A percentile compares a stretch with the other conserved stretches of the same genome.
phyloP scores from a whole-genome alignment of 345 rosid species.

The Ricinus communis region DNA sequence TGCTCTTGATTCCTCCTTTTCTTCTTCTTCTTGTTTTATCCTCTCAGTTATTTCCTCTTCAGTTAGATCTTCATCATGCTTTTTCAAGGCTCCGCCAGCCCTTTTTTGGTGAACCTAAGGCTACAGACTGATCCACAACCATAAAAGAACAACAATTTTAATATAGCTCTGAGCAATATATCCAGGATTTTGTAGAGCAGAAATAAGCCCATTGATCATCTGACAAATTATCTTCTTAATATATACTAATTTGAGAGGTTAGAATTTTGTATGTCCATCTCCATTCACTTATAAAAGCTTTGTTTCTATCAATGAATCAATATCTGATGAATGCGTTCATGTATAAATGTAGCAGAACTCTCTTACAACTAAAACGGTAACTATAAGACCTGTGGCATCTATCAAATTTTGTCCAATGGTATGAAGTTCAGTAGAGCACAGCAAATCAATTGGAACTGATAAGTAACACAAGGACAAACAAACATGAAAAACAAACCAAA shows the following conservation, averaged over 20 bases:
- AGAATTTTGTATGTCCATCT: neutral
- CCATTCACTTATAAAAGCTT: no score
- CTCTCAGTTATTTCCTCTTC: conserved; percentile 33
- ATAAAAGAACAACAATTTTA: neutral
- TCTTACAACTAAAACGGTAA: neutral
- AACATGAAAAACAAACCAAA: no score
- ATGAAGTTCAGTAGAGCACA: no score
- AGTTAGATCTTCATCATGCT: conserved; percentile 6
- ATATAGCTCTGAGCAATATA: neutral
- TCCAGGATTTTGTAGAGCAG: neutral
- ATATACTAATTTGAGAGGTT: neutral
- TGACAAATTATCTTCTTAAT: neutral
- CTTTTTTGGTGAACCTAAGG: conserved; percentile 22
- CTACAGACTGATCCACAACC: conserved; percentile 60
- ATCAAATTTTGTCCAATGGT: no score
- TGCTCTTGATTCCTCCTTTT: conserved; percentile 57
- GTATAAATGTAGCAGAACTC: neutral
- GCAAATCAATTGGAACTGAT: no score
- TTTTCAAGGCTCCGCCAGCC: neutral
- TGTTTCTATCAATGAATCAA: no score
- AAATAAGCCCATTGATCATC: neutral
- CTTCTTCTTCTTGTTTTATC: conserved; percentile 44
- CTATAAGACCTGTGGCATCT: neutral
- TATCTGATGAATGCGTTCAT: neutral
- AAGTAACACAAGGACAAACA: no score